Evolutionary conservation across 495 filamentous ascomycete species (phyloP), one percentile per base, ranked within the genome.

Genomic region (Astrothelium macrocarpum): DNA sequence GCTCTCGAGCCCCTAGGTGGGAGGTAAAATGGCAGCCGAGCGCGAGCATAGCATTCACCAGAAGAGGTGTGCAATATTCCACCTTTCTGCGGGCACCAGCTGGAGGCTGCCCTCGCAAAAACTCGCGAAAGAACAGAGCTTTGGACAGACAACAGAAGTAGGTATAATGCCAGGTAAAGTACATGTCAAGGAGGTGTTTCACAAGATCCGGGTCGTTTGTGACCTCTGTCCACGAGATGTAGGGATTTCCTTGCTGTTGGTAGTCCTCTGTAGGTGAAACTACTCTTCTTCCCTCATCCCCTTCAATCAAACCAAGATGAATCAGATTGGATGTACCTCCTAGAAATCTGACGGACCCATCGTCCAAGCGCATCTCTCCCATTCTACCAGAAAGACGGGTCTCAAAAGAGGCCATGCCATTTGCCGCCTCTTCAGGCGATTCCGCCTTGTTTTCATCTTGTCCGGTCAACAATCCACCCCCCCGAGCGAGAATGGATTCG

Each of bases 101-200:
- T 11, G 82, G 79, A 9, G 81, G 73, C 20, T 80, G 74, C 0
- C 92, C 91, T 2, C 79, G 80, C 16, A 85, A 69, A 69, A 96
- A 97, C 71, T 98, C 92, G 23, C 87, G 81, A 67, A 87, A 94
- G 74, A 98, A 98, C 29, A 96, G 80, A 42, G 79, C 82, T 73
- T 89, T 95, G n/a, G 92, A 92, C 5, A 97, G 81, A 0, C 89
- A 93, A 12, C 90, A 93, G 76, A 98, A 98, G 74, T 91, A 97
- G 12, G 93, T 87, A 72, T 97, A 98, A 69, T 98, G 94, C 91
- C 94, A 98, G 32, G 87, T 88, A 76, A 97, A 97, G 76, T 98
- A 98, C 90, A 97, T 92, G 64, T 89, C 92, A 68, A 98, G 83
- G 12, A 98, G 83, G 77, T 97, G 95, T 16, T 84, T 82, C 65